phyloP scores from a whole-genome alignment of 2,329 filamentous ascomycete genomes.

The Pseudocercospora fuligena region DNA sequence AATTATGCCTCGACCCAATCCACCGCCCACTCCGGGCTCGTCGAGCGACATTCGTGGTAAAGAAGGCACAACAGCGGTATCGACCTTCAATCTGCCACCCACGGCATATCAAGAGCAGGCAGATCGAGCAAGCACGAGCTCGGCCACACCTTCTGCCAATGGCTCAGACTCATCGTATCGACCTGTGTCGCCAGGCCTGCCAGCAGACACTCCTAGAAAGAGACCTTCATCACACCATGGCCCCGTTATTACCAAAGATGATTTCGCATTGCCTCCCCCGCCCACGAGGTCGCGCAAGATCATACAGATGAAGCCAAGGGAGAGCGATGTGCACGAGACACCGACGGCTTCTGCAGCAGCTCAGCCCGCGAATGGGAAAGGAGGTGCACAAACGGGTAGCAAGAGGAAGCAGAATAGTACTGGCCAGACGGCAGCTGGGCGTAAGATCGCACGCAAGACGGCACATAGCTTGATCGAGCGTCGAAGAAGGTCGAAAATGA shows the following conservation, averaged over 20 bases:
- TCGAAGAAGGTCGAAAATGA: slow-evolving; percentile 92
- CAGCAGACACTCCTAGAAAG: slow-evolving; percentile 42
- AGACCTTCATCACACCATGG: slow-evolving; percentile 34
- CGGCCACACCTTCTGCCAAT: slow-evolving; percentile 54
- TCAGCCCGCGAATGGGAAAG: slow-evolving; percentile 28
- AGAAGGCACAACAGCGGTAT: slow-evolving; percentile 66
- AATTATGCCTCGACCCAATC: slow-evolving; percentile 67
- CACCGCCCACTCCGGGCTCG: slow-evolving; percentile 77
- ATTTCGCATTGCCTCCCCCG: slow-evolving; percentile 85
- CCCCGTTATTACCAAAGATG: slow-evolving; percentile 55
- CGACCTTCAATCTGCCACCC: slow-evolving; percentile 76
- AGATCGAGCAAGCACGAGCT: slow-evolving; percentile 52
- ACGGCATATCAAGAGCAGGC: slow-evolving; percentile 63
- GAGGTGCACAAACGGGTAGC: slow-evolving; percentile 42
- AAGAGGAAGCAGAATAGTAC: slow-evolving; percentile 77
- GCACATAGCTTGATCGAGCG: slow-evolving; percentile 95
- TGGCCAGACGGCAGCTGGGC: slow-evolving; percentile 79
- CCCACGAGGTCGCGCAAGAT: slow-evolving; percentile 93
- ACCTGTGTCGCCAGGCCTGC: slow-evolving; percentile 51
- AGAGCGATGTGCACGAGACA: slow-evolving; percentile 41
- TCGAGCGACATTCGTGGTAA: slow-evolving; percentile 79
- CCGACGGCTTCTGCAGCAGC: slow-evolving; percentile 16
- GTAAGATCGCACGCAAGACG: slow-evolving; percentile 94
- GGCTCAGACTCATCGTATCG: slow-evolving; percentile 59
- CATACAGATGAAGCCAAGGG: slow-evolving; percentile 90